phyloP scores from a whole-genome alignment of 108 stramenopile genomes.

The Cyclotella baltica region DNA sequence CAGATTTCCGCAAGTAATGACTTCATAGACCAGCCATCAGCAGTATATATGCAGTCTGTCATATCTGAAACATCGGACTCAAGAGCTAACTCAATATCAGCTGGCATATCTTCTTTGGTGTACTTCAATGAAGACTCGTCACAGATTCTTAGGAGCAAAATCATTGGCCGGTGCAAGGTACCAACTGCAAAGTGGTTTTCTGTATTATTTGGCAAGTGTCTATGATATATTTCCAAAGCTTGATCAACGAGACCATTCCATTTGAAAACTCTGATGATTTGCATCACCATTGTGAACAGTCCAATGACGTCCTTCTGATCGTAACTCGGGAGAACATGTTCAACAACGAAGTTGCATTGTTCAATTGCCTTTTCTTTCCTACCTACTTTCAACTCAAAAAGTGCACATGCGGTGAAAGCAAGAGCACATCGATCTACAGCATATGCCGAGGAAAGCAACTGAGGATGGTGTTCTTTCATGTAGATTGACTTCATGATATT shows the following conservation, averaged over 20 bases:
- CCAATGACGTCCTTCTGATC: constrained; percentile 38
- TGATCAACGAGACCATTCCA: constrained; percentile 39
- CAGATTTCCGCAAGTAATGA: constrained; percentile 47
- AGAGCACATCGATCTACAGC: constrained; percentile 34
- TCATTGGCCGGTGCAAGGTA: constrained; percentile 31
- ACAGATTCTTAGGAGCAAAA: constrained; percentile 41
- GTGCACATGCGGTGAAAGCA: constrained; percentile 21
- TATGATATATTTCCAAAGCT: constrained; percentile 25
- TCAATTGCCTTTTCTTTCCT: constrained; percentile 37
- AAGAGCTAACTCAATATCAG: constrained; percentile 37
- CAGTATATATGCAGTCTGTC: constrained; percentile 16
- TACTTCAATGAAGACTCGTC: constrained; percentile 34
- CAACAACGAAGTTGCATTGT: constrained; percentile 33
- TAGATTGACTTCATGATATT: constrained; percentile 24
- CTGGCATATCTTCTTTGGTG: constrained; percentile 21
- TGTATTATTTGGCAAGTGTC: constrained; percentile 18
- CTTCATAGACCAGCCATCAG: constrained; percentile 41
- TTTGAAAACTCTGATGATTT: constrained; percentile 45
- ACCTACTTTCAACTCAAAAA: constrained; percentile 34
- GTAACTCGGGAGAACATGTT: constrained; percentile 30
- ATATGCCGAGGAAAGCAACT: constrained; percentile 21
- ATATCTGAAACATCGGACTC: constrained; percentile 29
- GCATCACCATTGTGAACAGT: constrained; percentile 22
- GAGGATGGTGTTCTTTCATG: constrained; percentile 31
- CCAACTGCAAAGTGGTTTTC: constrained; percentile 30